Conservation (phyloP, 768 basidiomycete genomes). For the Auriscalpium microsporum region DNA sequence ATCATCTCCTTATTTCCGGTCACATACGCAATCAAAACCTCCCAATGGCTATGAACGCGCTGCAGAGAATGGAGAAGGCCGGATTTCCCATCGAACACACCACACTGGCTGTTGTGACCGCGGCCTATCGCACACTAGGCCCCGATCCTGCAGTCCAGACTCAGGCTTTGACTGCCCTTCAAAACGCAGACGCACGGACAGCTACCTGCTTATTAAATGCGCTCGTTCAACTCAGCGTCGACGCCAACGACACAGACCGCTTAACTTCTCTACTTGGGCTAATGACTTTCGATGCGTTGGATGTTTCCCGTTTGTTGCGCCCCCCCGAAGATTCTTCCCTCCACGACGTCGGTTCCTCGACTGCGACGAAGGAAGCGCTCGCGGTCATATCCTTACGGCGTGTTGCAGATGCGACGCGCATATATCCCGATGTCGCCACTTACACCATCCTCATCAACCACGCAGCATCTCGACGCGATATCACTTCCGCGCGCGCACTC, state of each 20-base stretch:
- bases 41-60: constrained; percentile 39
- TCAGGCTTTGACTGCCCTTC: constrained; percentile 41
- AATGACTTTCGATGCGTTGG: constrained; percentile 27
- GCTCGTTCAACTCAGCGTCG: constrained; percentile 55
- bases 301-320: constrained; percentile 1
- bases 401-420: background rate
- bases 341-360: constrained; percentile 1
- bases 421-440: constrained; percentile 13
- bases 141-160: constrained; percentile 45
- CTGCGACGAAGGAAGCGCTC: background rate
- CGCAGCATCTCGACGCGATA: constrained; percentile 1
- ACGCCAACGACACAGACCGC: constrained; percentile 40
- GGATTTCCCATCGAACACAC: constrained; percentile 45
- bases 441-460: constrained; percentile 14
- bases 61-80: constrained; percentile 49
- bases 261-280: constrained; percentile 40
- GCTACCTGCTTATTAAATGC: constrained; percentile 59
- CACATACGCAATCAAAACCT: constrained; percentile 65
- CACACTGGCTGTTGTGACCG: constrained; percentile 53
- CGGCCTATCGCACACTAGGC: constrained; percentile 53
- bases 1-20: constrained; percentile 58
- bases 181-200: constrained; percentile 27
- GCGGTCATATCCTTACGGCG: background rate
- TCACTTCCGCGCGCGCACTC: background rate
- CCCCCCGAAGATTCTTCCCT: background rate